Evolutionary conservation across 441 rosid species (phyloP).

Genomic region (Pelargonium myrrhifolium): DNA sequence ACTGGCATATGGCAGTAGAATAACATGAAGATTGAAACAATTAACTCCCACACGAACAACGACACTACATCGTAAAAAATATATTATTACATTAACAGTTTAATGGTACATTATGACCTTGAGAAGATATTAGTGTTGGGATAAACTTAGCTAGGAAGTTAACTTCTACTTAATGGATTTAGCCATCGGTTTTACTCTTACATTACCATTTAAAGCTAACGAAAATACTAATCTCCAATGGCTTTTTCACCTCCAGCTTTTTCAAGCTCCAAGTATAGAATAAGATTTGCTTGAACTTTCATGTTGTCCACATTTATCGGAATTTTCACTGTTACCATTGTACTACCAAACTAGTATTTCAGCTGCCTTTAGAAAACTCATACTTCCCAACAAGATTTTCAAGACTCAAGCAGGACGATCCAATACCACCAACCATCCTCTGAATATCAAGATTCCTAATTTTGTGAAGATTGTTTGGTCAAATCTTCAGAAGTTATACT

Average conservation of each 20-base stretch:
- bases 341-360: too few relatives aligned
- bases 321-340: background rate
- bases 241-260: background rate
- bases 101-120: too few relatives aligned
- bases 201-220: background rate
- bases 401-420: background rate
- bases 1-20: background rate
- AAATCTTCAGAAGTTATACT: too few relatives aligned
- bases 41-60: background rate
- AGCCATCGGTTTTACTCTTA: too few relatives aligned
- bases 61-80: background rate
- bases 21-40: background rate
- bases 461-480: background rate
- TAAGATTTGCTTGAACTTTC: background rate
- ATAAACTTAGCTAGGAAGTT: background rate
- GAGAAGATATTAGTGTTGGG: too few relatives aligned
- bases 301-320: background rate
- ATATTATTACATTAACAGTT: too few relatives aligned
- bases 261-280: background rate
- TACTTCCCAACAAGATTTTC: slow-evolving; percentile 1
- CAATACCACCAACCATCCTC: background rate
- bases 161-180: background rate
- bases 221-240: background rate
- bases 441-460: background rate
- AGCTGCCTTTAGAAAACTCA: too few relatives aligned